Base-by-base conservation (phyloP, 2,329 filamentous ascomycete genomes). In the Exophiala alcalophila region DNA sequence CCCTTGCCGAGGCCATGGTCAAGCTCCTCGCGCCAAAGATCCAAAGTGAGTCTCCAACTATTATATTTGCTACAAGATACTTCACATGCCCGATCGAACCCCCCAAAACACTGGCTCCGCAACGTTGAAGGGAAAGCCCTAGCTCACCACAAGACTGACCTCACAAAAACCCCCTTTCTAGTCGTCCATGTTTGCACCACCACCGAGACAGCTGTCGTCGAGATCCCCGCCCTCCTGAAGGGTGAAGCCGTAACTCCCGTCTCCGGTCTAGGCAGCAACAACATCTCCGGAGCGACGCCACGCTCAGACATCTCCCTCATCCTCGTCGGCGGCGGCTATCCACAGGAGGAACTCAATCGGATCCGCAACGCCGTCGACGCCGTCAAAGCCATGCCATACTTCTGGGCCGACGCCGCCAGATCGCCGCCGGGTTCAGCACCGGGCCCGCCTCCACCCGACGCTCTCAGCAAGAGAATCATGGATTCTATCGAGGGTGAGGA, bases 401-500 rank as follows among this genome's bases (percentile, higher is more conserved):
- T 53, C 24, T 23, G 34, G 15, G 50, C 50, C 18, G 50, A 53
- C 20, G 24, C 28, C 16, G 45, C 27, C 43, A 53, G 48, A 28
- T 42, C 21, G 6, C 40, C 39, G 15, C 29, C 45, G 8, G 50
- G 43, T 3, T 31, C 33, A 19, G 37, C 40, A 14, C 31, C 40
- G 3, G 47, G 47, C 11, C 40, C 50, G 4, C 47, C 47, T 5
- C 32, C 41, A 7, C 37, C 41, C 7, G 50, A 53, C 7, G 28
- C 37, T 25, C 42, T 53, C 35, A 50, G 44, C 37, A 29, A 44
- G n/a, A 31, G 50, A 14, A 40, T 53, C 18, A 14, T 53, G 29
- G 47, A 37, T 5, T 23, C n/a, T 14, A 32, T 53, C 5, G 40
- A 42, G 29, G 48, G 29, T 10, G 40, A 39, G 27, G 40, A 48